Percentiles rank a stretch among this genome's conserved stretches.
phyloP scores from a whole-genome alignment of 441 rosid species.

The Euphorbia celastroides region DNA sequence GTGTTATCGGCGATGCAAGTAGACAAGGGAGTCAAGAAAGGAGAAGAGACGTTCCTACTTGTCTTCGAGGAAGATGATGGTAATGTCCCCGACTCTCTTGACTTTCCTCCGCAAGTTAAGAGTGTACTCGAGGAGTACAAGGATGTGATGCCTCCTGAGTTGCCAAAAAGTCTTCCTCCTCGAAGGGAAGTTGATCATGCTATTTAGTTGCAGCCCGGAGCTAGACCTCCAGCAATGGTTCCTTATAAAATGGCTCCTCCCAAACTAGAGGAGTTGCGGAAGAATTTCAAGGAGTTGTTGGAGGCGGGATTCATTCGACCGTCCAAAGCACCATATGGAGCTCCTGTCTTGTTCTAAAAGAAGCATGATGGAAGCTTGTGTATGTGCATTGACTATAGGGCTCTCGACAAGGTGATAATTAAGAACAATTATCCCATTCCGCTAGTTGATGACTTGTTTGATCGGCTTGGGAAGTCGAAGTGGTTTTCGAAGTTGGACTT shows the following conservation, averaged over 20 bases:
- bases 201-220: background rate
- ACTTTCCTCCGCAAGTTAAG: background rate
- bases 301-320: background rate
- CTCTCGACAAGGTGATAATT: background rate
- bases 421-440: background rate
- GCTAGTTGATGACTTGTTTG: background rate
- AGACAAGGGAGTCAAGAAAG: too few relatives aligned
- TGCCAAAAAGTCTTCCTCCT: background rate
- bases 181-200: background rate
- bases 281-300: background rate
- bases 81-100: too few relatives aligned
- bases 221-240: background rate
- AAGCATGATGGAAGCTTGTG: background rate
- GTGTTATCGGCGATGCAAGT: too few relatives aligned
- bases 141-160: background rate
- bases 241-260: background rate
- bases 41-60: too few relatives aligned
- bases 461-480: background rate
- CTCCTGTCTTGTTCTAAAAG: background rate
- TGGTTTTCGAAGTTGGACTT: background rate
- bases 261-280: background rate
- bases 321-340: background rate
- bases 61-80: too few relatives aligned
- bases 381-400: background rate
- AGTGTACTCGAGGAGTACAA: background rate